Evolutionary conservation across 306 rosid genomes (phyloP), one percentile per base, ranked within the genome.

Genomic region (Gynostemma pentaphyllum): DNA sequence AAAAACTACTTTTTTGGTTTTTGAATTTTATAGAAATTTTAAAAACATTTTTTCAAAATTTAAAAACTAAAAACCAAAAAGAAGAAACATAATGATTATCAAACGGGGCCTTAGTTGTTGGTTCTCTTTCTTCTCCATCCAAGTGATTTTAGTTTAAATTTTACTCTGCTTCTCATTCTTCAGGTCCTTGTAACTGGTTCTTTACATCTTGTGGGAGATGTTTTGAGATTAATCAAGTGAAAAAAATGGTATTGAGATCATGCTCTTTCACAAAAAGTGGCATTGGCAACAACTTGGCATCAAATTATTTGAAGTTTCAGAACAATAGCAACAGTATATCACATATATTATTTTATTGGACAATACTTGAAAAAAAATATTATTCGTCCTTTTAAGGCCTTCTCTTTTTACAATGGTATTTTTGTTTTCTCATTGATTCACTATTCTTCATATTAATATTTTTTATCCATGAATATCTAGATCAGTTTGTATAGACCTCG

Each of bases 171-270:
- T 64, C 32, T 29, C 19, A 56, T 69, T 50, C 44, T 59, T 67
- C 83, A 92, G 98, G 96, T 92, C 56, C 94, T 92, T 49, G 96
- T 92, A 45, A 86, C 96, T 5, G 95, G 98, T 62, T 92, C 96
- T 52, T 50, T 92, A 52, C 98, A 92, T 75, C 98, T 92, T 64
- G 76, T 88, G 73, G 98, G 98, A 28, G 98, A 92, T 15, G 85
- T 88, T 57, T 72, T 92, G 85, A 88, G 73, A 82, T 74, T 82
- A 62, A 65, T 88, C 67, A 92, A 81, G 77, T 91, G 78, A 91
- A 66, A 67, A 52, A 59, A 29, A 36, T 59, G 19, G 64, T 21
- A 41, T 18, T 57, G 18, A 16, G 45, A n/a, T 24, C 3, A 53
- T 10, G 39, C 39, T 53, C 24, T 50, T 50, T 7, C 32, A 24